These are phyloP conservation scores for Letharia lupina DNA, from an alignment of 495 filamentous ascomycete species.

Conservation along the genomic window DNA sequence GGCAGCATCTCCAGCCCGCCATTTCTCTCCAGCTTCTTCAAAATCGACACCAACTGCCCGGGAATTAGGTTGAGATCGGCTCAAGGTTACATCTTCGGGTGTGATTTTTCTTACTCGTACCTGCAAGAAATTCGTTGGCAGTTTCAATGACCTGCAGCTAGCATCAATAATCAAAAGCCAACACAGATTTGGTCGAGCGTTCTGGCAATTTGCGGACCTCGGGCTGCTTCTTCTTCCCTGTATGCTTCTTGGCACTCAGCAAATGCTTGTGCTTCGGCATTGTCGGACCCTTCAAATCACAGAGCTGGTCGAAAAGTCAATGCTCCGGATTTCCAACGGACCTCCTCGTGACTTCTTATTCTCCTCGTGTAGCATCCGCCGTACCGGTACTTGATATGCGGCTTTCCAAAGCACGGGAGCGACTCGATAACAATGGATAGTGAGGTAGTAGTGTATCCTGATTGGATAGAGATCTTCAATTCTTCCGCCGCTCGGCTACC, in stretches of 20 bases:
- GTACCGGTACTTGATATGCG: neutral
- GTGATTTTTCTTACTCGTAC: conserved; percentile 19
- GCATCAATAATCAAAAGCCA: conserved; percentile 15
- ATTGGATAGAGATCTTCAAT: neutral
- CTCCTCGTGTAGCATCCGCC: neutral
- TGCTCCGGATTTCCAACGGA: neutral
- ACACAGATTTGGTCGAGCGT: neutral
- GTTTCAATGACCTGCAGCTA: conserved; percentile 43
- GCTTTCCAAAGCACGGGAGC: neutral
- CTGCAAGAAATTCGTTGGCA: conserved; percentile 55
- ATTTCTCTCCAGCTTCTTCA: conserved; percentile 66
- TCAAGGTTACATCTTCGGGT: conserved; percentile 3
- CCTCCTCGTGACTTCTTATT: neutral
- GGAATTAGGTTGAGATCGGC: conserved; percentile 6
- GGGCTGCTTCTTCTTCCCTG: conserved; percentile 27
- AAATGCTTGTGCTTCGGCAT: conserved; percentile 51
- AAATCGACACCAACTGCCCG: conserved; percentile 52
- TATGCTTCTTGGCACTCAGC: conserved; percentile 42
- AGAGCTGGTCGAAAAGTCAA: neutral
- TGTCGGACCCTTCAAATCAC: neutral
- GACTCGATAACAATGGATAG: neutral
- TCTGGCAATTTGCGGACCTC: conserved; percentile 7
- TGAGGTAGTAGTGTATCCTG: conserved; percentile 2
- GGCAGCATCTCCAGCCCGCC: conserved; percentile 59
- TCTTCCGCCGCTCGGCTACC: neutral